A percentile compares a stretch with the other conserved stretches of the same genome.
These are phyloP conservation scores for Tylopilus felleus DNA, from an alignment of 768 basidiomycete species.

Conservation along the genomic window DNA sequence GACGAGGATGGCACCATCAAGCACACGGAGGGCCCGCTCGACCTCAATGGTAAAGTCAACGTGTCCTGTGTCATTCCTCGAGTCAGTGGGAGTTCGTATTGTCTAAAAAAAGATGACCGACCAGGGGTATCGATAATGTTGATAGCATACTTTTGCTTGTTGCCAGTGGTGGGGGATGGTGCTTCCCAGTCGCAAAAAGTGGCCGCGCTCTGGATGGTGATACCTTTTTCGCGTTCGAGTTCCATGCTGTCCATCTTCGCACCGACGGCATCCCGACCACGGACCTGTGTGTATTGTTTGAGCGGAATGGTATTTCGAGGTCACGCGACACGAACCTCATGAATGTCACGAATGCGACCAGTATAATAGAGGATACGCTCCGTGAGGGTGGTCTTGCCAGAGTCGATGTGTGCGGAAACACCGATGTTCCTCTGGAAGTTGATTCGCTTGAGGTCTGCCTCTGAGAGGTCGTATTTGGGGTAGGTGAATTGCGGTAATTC, in stretches of 20 bases:
- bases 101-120: constrained; percentile 18
- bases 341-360: constrained; percentile 91
- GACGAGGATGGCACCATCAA: constrained; percentile 96
- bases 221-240: constrained; percentile 96
- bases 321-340: constrained; percentile 65
- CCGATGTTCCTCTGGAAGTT: constrained; percentile 90
- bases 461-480: constrained; percentile 50
- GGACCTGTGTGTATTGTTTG: constrained; percentile 48
- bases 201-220: constrained; percentile 98
- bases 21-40: constrained; percentile 90
- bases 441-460: constrained; percentile 64
- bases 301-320: neutral
- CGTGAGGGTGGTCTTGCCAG: constrained; percentile 96
- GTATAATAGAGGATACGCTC: constrained; percentile 97
- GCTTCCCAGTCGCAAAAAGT: constrained; percentile 98
- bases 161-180: constrained; percentile 53
- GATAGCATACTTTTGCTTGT: constrained; percentile 81
- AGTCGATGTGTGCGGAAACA: constrained; percentile 92
- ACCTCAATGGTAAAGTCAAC: constrained; percentile 99
- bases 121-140: constrained; percentile 99
- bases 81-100: neutral
- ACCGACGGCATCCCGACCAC: constrained; percentile 92
- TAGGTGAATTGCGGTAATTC: constrained; percentile 23
- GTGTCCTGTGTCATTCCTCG: constrained; percentile 60
- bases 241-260: constrained; percentile 99